Evolutionary conservation across 1,284 basidiomycete species (phyloP), one percentile per base, ranked within the genome.

Genomic region (Pterulicium gracile): DNA sequence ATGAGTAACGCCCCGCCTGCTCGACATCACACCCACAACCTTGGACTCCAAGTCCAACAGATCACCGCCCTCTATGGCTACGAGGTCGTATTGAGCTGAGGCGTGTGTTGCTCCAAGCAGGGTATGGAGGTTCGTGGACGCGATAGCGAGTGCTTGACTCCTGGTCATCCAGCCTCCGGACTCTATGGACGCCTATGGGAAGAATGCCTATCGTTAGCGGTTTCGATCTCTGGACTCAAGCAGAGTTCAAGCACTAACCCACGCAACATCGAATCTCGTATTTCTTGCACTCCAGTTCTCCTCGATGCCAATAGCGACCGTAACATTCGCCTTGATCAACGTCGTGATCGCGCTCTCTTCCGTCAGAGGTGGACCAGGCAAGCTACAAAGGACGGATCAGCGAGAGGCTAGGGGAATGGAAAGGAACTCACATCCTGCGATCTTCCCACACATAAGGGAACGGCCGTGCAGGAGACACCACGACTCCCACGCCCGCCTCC

Each of bases 321-420:
- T 80, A 34, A 90, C 80, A 48, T 81, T 81, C 43, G 80, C 68
- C 3, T 66, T 63, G 19, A 74, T 56, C 3, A 90, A 67, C 44
- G 66, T 63, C 1, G 69, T 61, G 5, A 84, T 62, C 0, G 78
- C 69, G 34, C 69, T 82, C 22, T 76, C 65, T 43, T 69, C 59
- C 0, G 77, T 75, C 14, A 89, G 60, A 0, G 87, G 88, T 3
- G 81, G 81, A 0, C 85, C 86, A 24, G 82, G 70, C 15, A 88
- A 62, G 46, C 79, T 81, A 42, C 15, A 42, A 7, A 47, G n/a
- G n/a, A n/a, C n/a, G n/a, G n/a, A n/a, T 59, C 2, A 64, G 68
- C 20, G 66, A 58, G 21, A 59, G 52, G 3, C 61, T 66, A 14
- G 2, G 15, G 70, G 12, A 44, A 40, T n/a, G 5, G 15, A 45